A percentile compares a stretch with the other conserved stretches of the same genome.
These are phyloP conservation scores for Candida ulmi DNA, from an alignment of 805 yeast species.

Conservation along the genomic window DNA sequence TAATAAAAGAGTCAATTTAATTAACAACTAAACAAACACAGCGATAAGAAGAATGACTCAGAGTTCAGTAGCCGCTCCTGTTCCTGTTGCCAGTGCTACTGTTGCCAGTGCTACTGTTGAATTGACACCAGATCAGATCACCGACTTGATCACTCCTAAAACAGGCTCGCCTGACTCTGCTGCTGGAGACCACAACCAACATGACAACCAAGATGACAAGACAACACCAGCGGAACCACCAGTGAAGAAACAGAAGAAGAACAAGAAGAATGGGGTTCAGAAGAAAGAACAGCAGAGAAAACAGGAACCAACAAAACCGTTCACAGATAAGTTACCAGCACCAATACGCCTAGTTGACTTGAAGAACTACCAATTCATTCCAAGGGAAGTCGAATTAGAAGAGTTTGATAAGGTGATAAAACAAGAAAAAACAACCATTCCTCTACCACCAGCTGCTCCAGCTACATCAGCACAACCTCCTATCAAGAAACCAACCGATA, in stretches of 20 bases:
- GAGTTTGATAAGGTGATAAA: constrained; percentile 1
- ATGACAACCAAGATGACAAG: too few relatives aligned
- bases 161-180: neutral
- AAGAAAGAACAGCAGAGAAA: neutral
- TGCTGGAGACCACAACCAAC: too few relatives aligned
- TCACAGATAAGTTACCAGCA: neutral
- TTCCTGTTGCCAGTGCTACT: too few relatives aligned
- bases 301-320: constrained; percentile 1
- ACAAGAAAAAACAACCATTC: too few relatives aligned
- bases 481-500: neutral
- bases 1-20: too few relatives aligned
- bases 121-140: too few relatives aligned
- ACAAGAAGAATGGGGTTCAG: neutral
- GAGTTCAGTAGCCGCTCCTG: neutral
- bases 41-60: too few relatives aligned
- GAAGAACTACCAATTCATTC: constrained; percentile 1
- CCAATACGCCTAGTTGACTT: neutral
- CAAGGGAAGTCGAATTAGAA: constrained; percentile 1
- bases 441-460: too few relatives aligned
- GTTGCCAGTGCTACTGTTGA: too few relatives aligned
- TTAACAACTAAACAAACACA: too few relatives aligned
- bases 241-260: neutral
- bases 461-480: neutral
- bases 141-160: neutral
- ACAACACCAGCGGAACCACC: neutral